These are phyloP conservation scores for Boletus hoseneyae DNA, from an alignment of 1,284 basidiomycete genomes.

Conservation along the genomic window DNA sequence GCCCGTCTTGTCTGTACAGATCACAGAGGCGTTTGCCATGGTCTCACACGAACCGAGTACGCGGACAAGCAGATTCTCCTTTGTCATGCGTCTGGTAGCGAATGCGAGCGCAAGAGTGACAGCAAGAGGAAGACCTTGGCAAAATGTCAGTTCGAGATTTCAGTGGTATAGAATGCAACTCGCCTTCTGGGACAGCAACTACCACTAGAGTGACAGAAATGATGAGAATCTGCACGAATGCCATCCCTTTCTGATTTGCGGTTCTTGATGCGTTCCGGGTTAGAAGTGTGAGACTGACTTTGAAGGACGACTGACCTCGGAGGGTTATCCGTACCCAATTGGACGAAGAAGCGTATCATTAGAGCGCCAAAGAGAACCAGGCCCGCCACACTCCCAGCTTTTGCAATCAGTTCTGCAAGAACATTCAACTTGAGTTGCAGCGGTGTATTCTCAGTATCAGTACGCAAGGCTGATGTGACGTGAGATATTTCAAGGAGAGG, in stretches of 20 bases:
- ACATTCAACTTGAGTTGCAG: constrained; percentile 92
- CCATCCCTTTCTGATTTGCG: constrained; percentile 81
- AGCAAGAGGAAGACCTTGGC: constrained; percentile 84
- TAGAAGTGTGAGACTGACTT: background rate
- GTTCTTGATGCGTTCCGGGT: constrained; percentile 41
- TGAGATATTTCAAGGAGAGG: constrained; percentile 15
- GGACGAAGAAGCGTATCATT: constrained; percentile 94
- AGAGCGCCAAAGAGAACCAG: constrained; percentile 79
- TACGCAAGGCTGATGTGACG: constrained; percentile 60
- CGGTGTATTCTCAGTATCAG: constrained; percentile 84
- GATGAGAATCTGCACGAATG: constrained; percentile 92
- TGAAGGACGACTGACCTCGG: constrained; percentile 35
- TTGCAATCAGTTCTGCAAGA: constrained; percentile 93
- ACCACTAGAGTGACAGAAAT: constrained; percentile 95
- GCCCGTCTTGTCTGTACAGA: constrained; percentile 96
- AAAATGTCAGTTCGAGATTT: constrained; percentile 10
- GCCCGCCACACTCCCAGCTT: constrained; percentile 82
- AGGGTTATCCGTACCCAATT: constrained; percentile 63
- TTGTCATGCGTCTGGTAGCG: constrained; percentile 96
- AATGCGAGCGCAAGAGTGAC: constrained; percentile 96
- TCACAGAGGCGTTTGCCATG: constrained; percentile 96
- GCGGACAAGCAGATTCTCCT: constrained; percentile 91
- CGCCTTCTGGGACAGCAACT: constrained; percentile 94
- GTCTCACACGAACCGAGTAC: constrained; percentile 96
- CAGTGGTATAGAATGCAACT: constrained; percentile 10